phyloP scores from a whole-genome alignment of 768 basidiomycete genomes.

The Panellus pusillus region DNA sequence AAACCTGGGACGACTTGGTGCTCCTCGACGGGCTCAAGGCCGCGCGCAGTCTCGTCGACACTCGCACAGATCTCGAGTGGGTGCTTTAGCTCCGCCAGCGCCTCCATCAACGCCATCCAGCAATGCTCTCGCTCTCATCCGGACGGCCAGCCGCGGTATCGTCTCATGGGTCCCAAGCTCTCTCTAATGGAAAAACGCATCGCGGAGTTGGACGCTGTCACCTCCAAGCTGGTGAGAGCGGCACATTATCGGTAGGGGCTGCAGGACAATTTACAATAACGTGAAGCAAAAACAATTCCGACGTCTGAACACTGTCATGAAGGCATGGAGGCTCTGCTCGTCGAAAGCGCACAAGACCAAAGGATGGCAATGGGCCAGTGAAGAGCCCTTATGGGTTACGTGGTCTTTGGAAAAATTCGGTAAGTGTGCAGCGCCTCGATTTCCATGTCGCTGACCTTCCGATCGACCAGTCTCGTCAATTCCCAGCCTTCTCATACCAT shows the following conservation, averaged over 20 bases:
- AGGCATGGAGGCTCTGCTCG: slow-evolving; percentile 58
- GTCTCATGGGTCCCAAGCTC: slow-evolving; percentile 66
- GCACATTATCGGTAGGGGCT: not conserved
- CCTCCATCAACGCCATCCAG: slow-evolving; percentile 34
- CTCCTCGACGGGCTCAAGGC: slow-evolving; percentile 77
- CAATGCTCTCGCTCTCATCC: slow-evolving; percentile 61
- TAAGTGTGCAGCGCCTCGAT: slow-evolving; percentile 28
- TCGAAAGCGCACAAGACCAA: slow-evolving; percentile 72
- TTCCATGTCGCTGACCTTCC: not conserved
- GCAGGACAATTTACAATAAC: not conserved
- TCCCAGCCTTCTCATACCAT: slow-evolving; percentile 16
- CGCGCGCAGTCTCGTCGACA: slow-evolving; percentile 68
- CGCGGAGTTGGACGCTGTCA: slow-evolving; percentile 54
- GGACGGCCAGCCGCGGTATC: slow-evolving; percentile 54
- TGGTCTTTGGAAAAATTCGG: slow-evolving; percentile 84
- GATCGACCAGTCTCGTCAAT: slow-evolving; percentile 5
- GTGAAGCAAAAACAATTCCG: slow-evolving; percentile 69
- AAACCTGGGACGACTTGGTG: slow-evolving; percentile 85
- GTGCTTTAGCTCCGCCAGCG: slow-evolving; percentile 26
- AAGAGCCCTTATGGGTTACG: slow-evolving; percentile 78
- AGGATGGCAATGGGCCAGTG: slow-evolving; percentile 68
- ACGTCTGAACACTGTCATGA: slow-evolving; percentile 66
- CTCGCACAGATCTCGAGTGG: slow-evolving; percentile 84
- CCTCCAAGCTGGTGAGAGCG: slow-evolving; percentile 65
- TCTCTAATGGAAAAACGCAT: slow-evolving; percentile 67